Evolutionary conservation across 2,329 filamentous ascomycete genomes (phyloP), one percentile per base, ranked within the genome.

Genomic region (Cytospora schulzeri): DNA sequence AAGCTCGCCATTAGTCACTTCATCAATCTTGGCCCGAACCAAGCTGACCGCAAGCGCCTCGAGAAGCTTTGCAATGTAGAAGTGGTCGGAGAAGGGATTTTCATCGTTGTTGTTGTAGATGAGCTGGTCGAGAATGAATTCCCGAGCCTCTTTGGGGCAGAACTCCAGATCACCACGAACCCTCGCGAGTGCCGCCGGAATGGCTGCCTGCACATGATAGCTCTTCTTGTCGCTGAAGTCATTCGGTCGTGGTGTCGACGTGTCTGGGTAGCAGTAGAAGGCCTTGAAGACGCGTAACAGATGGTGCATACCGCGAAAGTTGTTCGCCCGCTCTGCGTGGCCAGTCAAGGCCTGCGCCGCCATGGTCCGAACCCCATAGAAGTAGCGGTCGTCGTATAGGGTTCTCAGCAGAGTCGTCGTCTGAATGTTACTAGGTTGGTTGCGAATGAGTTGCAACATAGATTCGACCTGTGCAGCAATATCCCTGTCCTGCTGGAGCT

Each of bases 401-500:
- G 95, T 99, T 60, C 95, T 88, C 19, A 93, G 86, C 48, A 98
- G 85, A 68, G 98, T 93, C 0, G 93, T 96, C 0, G 96, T 93
- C 33, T 93, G 90, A 51, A 98, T 86, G 8, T 89, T 88, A 75
- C 94, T 91, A 26, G 91, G 85, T 55, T 87, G 88, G 78, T 74
- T 84, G 75, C 76, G 76, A 50, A 85, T 82, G 69, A 96, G 85
- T 73, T 90, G 92, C 71, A 95, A 83, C 78, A 96, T 87, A 5
- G 92, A 86, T 70, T 90, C 86, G 71, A 88, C 85, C 69, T 90
- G 87, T n/a, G 96, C 96, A 68, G 97, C 92, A 65, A 99, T 92
- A 75, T 99, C 96, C 71, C 94, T 86, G 76, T 99, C 95, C 76
- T 99, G 95, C 75, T 99, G 95, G 67, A 99, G 82, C 76, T 99